Base-by-base conservation (phyloP, 2,329 filamentous ascomycete genomes). In the Lecanosticta acicola region DNA sequence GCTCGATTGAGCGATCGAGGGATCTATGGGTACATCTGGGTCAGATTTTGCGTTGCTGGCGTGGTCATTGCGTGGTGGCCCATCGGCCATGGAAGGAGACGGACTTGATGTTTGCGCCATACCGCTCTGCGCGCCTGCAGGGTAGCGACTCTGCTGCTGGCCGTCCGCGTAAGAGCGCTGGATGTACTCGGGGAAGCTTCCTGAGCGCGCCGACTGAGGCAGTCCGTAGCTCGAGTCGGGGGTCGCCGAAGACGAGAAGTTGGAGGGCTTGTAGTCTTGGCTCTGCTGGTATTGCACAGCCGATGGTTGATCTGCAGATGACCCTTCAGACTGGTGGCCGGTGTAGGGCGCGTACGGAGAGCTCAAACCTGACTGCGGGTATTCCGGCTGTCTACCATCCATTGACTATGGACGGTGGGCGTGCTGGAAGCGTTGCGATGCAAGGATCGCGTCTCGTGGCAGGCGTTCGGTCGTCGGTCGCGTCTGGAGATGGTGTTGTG, bases 21-120 rank as follows among this genome's bases (percentile, higher is more conserved):
- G 89, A 94, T 96, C 91, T 96, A 94, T 90, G 84, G 88, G 88
- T 77, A 94, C 82, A 83, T 88, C 84, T 80, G 79, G 80, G 88
- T 95, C 87, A 95, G 90, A 94, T 73, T 88, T 90, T 74, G 84
- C 79, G 78, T 81, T 77, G 69, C 54, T 53, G 54, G 58, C 56
- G 56, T 62, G 57, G 49, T 79, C 76, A 74, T 80, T 78, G 75
- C 83, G 84, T 83, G 85, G 81, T 79, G 76, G 75, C 69, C 76
- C 85, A 87, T 89, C 85, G 79, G 83, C 79, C 76, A 87, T 76
- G 34, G 85, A 79, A 78, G 87, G 80, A 74, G 87, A 95, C 89
- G 87, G 87, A 95, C 90, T 95, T 85, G 87, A 87, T 84, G 88
- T 81, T 87, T 95, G 89, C 81, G 90, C 88, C 90, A 96, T 96